Evolutionary conservation across 108 stramenopile genomes (phyloP).

Genomic region (Cyclotella cryptica): DNA sequence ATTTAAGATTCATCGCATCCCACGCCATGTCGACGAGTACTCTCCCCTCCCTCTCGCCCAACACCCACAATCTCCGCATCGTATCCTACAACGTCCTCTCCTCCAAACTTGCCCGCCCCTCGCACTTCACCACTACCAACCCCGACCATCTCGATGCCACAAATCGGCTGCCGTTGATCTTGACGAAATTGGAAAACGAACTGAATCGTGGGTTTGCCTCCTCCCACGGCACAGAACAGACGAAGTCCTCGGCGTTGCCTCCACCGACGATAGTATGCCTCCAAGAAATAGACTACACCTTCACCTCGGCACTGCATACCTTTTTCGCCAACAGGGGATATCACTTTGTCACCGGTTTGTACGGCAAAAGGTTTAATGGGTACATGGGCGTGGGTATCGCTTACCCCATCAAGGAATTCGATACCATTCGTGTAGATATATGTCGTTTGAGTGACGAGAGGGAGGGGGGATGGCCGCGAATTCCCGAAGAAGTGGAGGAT

Average conservation of each 20-base stretch:
- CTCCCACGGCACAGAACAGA: neutral
- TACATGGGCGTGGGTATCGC: constrained; percentile 88
- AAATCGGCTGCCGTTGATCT: constrained; percentile 71
- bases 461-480: constrained; percentile 74
- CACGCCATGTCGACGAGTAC: constrained; percentile 12
- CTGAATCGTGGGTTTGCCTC: constrained; percentile 45
- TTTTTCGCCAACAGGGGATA: constrained; percentile 89
- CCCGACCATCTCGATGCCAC: constrained; percentile 69
- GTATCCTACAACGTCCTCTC: constrained; percentile 92
- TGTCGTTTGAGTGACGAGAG: constrained; percentile 72
- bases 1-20: neutral
- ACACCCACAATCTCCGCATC: constrained; percentile 56
- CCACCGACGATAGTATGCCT: constrained; percentile 73
- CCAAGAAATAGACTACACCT: constrained; percentile 86
- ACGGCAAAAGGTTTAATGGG: constrained; percentile 93
- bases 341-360: constrained; percentile 87
- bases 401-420: constrained; percentile 67
- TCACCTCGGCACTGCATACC: constrained; percentile 82
- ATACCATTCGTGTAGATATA: constrained; percentile 74
- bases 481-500: constrained; percentile 9
- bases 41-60: constrained; percentile 3
- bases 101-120: constrained; percentile 75
- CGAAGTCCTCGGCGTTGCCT: neutral
- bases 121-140: constrained; percentile 70
- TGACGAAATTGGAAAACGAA: constrained; percentile 81